phyloP scores from a whole-genome alignment of 768 basidiomycete species.

The Termitomyces sp. region DNA sequence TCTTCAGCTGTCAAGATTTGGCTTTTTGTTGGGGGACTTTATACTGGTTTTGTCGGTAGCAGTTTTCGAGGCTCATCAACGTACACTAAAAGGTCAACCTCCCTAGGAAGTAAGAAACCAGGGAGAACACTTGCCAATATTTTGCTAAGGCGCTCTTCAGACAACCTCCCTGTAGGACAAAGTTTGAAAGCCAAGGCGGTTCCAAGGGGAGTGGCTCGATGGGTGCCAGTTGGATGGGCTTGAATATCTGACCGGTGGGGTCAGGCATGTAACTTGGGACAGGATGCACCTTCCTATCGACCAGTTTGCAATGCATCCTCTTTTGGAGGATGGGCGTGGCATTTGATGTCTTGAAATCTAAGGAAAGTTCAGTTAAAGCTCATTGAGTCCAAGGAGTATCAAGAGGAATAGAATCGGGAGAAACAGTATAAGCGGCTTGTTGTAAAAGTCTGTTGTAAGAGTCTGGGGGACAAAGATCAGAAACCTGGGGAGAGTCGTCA shows the following conservation, averaged over 20 bases:
- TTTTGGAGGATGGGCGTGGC: neutral
- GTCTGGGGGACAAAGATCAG: slow-evolving; percentile 8
- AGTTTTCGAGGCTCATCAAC: too few species aligned
- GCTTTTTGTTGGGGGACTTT: too few species aligned
- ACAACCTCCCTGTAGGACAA: slow-evolving; percentile 8
- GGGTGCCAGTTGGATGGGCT: slow-evolving; percentile 13
- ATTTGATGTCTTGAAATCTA: neutral
- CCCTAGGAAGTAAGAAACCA: neutral
- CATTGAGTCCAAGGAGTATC: slow-evolving; percentile 8
- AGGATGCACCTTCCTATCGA: slow-evolving; percentile 21
- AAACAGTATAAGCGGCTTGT: neutral
- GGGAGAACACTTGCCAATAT: slow-evolving; percentile 8
- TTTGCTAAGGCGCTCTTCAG: slow-evolving; percentile 10
- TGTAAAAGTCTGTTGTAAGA: slow-evolving; percentile 9
- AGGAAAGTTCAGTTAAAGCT: neutral
- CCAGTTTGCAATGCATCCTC: slow-evolving; percentile 17
- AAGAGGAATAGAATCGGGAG: neutral
- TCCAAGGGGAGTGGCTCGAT: slow-evolving; percentile 1
- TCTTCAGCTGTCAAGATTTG: too few species aligned
- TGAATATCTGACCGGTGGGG: slow-evolving; percentile 13
- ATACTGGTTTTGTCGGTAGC: too few species aligned
- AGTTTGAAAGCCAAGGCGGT: neutral
- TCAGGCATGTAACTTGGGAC: slow-evolving; percentile 23
- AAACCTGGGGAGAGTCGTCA: neutral
- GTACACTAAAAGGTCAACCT: slow-evolving; percentile 22